Evolutionary conservation across 2,329 filamentous ascomycete species (phyloP), one percentile per base, ranked within the genome.

Genomic region (Ophiostoma australiae): DNA sequence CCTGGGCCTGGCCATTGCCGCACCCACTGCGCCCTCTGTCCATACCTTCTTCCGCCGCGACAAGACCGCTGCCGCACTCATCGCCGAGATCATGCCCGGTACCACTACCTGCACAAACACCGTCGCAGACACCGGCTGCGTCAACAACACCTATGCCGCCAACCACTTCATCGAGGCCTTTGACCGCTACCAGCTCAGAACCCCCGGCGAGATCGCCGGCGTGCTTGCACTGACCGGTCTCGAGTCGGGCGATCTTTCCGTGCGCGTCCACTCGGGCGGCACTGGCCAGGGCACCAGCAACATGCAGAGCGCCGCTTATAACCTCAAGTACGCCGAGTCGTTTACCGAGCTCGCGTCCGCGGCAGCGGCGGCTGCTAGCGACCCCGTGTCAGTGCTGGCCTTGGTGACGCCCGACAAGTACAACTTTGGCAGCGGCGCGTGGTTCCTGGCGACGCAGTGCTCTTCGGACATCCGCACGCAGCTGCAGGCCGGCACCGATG

Each of bases 261-360:
- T 87, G 84, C 91, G 90, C 79, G 85, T 83, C 74, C 70, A 44
- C 80, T 82, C 73, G 1, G 92, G 84, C n/a, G 77, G 80, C 0
- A 84, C 89, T 0, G 91, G 91, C 10, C 90, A 94, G 78, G 91
- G 91, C 33, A 93, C 91, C 1, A 81, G 81, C 73, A 86, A 86
- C 78, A 84, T 86, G 84, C 84, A 86, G 76, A 70, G 33, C 68
- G 5, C 71, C 10, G 15, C 70, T 1, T 85, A 73, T 78, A 86
- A 85, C 76, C 73, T 82, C 2, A 1, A 78, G 72, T 87, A 86
- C 76, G 85, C 84, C n/a, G 75, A 79, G 70, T 78, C 76, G 11
- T 77, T 87, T 69, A 74, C 78, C 1, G 81, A 72, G 27, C 75
- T 86, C 37, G 74, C 77, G 67, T 70, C 74, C 33, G 75, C 73